Percentiles rank a stretch among this genome's conserved stretches.
phyloP scores from a whole-genome alignment of 1,284 basidiomycete species.

The Baeospora myosura region DNA sequence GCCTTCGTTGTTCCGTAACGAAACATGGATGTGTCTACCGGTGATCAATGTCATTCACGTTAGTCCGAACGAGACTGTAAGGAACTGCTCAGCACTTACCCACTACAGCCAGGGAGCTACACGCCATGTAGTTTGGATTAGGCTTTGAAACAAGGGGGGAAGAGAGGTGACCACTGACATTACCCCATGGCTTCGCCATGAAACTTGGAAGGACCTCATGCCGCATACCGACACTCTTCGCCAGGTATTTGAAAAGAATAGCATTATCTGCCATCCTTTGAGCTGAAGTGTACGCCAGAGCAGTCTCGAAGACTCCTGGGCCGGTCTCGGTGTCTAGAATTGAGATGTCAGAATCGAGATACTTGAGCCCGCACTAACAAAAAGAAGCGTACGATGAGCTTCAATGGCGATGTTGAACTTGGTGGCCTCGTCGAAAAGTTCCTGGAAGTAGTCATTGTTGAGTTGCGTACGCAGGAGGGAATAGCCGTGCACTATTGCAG shows the following conservation, averaged over 20 bases:
- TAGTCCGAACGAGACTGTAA: background rate
- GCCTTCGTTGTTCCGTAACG: slow-evolving; percentile 64
- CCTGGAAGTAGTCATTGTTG: slow-evolving; percentile 87
- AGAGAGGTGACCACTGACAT: slow-evolving; percentile 48
- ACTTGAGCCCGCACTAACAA: slow-evolving; percentile 5
- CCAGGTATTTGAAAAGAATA: slow-evolving; percentile 85
- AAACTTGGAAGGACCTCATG: slow-evolving; percentile 88
- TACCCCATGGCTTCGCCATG: slow-evolving; percentile 96
- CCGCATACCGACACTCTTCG: slow-evolving; percentile 89
- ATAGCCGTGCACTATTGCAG: slow-evolving; percentile 78
- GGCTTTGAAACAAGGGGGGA: slow-evolving; percentile 1
- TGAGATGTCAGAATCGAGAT: slow-evolving; percentile 2
- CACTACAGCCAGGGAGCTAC: slow-evolving; percentile 86
- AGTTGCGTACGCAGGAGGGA: slow-evolving; percentile 83
- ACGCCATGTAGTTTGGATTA: background rate
- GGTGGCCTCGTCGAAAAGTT: slow-evolving; percentile 73
- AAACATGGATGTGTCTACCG: slow-evolving; percentile 84
- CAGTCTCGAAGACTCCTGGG: slow-evolving; percentile 89
- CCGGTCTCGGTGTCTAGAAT: slow-evolving; percentile 88
- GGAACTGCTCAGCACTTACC: slow-evolving; percentile 40
- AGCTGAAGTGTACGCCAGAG: slow-evolving; percentile 83
- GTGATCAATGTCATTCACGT: background rate
- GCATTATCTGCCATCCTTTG: slow-evolving; percentile 92
- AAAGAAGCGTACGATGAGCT: slow-evolving; percentile 65
- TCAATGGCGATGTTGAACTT: slow-evolving; percentile 83